Evolutionary conservation across 768 basidiomycete genomes (phyloP).

Genomic region (Serendipita sp.): DNA sequence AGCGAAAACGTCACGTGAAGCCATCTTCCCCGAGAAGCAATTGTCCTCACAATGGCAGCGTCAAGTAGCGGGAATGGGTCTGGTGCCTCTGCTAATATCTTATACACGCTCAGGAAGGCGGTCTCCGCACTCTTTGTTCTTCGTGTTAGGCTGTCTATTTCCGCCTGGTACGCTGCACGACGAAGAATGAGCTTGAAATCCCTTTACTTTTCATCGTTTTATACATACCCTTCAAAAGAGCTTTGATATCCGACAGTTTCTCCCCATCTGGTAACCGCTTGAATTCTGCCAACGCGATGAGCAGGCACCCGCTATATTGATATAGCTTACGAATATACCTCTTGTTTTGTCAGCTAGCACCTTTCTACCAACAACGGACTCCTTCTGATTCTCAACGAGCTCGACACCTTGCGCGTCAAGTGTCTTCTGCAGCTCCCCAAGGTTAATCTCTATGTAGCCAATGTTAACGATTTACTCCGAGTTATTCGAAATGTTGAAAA

Average conservation of each 20-base stretch:
- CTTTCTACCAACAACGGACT: slow-evolving; percentile 85
- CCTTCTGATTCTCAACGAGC: slow-evolving; percentile 97
- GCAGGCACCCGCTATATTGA: neutral
- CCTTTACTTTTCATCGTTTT: neutral
- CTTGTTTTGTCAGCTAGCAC: slow-evolving; percentile 90
- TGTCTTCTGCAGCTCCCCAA: slow-evolving; percentile 80
- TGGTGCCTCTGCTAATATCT: slow-evolving; percentile 88
- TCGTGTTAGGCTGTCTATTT: slow-evolving; percentile 89
- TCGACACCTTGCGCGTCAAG: slow-evolving; percentile 87
- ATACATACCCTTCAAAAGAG: slow-evolving; percentile 61
- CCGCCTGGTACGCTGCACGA: slow-evolving; percentile 71
- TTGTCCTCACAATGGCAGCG: slow-evolving; percentile 55
- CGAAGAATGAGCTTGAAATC: neutral
- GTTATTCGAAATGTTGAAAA: slow-evolving; percentile 18
- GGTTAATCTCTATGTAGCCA: slow-evolving; percentile 49
- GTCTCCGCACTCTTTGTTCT: slow-evolving; percentile 86
- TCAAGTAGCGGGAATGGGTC: slow-evolving; percentile 96
- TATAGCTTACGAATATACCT: slow-evolving; percentile 33
- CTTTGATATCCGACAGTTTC: slow-evolving; percentile 77
- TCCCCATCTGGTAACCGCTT: slow-evolving; percentile 86
- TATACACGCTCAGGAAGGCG: slow-evolving; percentile 93
- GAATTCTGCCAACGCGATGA: slow-evolving; percentile 46
- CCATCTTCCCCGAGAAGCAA: neutral
- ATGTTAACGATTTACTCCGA: neutral
- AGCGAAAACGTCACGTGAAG: neutral